Evolutionary conservation across 495 filamentous ascomycete species (phyloP), one percentile per base, ranked within the genome.

Genomic region (Xylaria acuta): DNA sequence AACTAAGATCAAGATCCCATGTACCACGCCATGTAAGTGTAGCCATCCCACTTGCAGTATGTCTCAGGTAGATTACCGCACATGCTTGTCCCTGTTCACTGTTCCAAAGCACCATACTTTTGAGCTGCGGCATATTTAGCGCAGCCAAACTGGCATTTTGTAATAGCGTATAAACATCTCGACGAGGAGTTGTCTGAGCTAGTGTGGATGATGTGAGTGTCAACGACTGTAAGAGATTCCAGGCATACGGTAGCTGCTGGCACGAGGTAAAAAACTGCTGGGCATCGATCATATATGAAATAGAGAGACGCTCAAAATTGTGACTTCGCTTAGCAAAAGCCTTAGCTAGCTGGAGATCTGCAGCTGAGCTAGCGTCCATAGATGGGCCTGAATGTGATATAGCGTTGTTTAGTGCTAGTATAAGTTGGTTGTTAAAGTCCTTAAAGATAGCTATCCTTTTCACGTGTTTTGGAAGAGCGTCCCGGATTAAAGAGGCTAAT

Each of bases 211-310:
- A 62, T 62, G 58, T 62, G 30, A 62, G 36, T 40, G 36, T 62
- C 58, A 62, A 62, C 30, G 58, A 62, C 58, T 62, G 58, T 62
- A 62, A 62, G 58, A 34, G 36, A 40, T 62, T 62, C 58, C 58
- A 62, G 58, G 58, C 36, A 32, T 40, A 62, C n/a, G 47, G 47
- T 62, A 62, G 36, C 36, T 32, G 58, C 58, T 62, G 58, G 36
- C 58, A 40, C 36, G 58, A 32, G 30, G 30, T 32, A 62, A 62
- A 62, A 40, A 34, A 62, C 30, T 62, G 58, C 58, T 40, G 36
- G 36, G 58, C 58, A 62, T 62, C 58, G 36, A 62, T 40, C 58
- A 62, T 62, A 62, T 62, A 62, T 62, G 58, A 62, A 40, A 62
- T 40, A 62, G 58, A 62, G 36, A 62, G 58, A 20, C 36, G 58